phyloP scores from a whole-genome alignment of 1,139 yeast genomes.

The Suhomyces panamericanus region DNA sequence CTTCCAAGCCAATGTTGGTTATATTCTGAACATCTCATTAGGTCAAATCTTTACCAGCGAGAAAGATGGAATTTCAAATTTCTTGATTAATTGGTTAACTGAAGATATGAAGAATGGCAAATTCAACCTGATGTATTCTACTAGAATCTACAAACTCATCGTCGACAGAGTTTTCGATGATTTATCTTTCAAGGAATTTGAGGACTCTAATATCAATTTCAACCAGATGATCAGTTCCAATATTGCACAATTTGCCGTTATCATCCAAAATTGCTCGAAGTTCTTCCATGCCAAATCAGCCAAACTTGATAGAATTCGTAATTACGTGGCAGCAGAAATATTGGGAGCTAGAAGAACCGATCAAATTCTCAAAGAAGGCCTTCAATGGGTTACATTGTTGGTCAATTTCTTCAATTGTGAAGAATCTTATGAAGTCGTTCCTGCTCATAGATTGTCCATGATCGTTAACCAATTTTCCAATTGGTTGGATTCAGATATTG shows the following conservation, averaged over 20 bases:
- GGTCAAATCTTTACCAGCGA: not conserved
- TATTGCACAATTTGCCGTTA: slow-evolving; percentile 39
- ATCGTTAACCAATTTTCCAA: slow-evolving; percentile 49
- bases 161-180: slow-evolving; percentile 31
- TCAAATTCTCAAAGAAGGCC: slow-evolving; percentile 44
- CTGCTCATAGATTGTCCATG: slow-evolving; percentile 64
- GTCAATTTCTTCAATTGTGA: slow-evolving; percentile 46
- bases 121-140: slow-evolving; percentile 22
- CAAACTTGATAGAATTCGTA: slow-evolving; percentile 54
- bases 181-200: slow-evolving; percentile 28
- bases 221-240: slow-evolving; percentile 27
- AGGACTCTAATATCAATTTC: slow-evolving; percentile 27
- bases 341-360: slow-evolving; percentile 49
- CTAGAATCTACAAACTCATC: slow-evolving; percentile 27
- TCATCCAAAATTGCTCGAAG: slow-evolving; percentile 39
- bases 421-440: slow-evolving; percentile 40
- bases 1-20: not conserved
- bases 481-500: slow-evolving; percentile 64
- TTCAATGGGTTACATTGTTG: slow-evolving; percentile 50
- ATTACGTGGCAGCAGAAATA: slow-evolving; percentile 63
- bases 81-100: not conserved
- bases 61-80: not conserved
- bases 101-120: slow-evolving; percentile 4
- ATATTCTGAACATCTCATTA: slow-evolving; percentile 1
- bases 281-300: slow-evolving; percentile 29